Evolutionary conservation across 345 rosid genomes (phyloP), one percentile per base, ranked within the genome.

Genomic region (Draba incana): DNA sequence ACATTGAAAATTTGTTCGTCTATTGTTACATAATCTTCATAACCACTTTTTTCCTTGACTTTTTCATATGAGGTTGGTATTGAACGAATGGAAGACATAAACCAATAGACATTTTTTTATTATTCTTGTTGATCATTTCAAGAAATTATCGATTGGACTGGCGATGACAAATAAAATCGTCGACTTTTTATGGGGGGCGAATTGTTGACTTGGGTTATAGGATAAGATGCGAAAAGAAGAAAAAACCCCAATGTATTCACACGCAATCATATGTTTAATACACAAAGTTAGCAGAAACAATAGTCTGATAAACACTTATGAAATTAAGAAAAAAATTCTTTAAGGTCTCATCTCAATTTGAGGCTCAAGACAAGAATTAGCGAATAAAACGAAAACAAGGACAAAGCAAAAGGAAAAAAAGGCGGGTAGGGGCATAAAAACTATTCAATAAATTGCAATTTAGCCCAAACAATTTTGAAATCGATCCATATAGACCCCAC

Each of bases 331-430:
- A 31, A 64, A 30, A 57, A 12, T 42, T 31, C 33, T n/a, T 3
- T 8, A 59, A 51, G 35, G 58, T 74, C 63, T 60, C 72, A 60
- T 66, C 77, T 61, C 78, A 74, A 74, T 53, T 38, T 61, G 78
- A 74, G 78, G 69, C 63, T 67, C 78, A 67, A 67, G n/a, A n/a
- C n/a, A n/a, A n/a, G 57, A 74, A 74, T 74, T 45, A 66, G 54
- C 59, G 48, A 68, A 68, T 61, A 75, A 50, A 28, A 31, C 69
- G 38, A 62, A 10, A 60, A 25, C 43, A 39, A 24, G 25, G 20
- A 53, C 43, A 65, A 37, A 61, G 6, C 37, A 23, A 10, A 9
- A 39, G 5, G 39, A 10, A 24, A 41, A 73, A 33, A 37, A 38
- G 60, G 67, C 43, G 28, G 42, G 51, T 25, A 46, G 12, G 11